Percentiles rank a stretch among this genome's conserved stretches.
phyloP scores from a whole-genome alignment of 2,329 filamentous ascomycete species.

The Fusarium brachygibbosum region DNA sequence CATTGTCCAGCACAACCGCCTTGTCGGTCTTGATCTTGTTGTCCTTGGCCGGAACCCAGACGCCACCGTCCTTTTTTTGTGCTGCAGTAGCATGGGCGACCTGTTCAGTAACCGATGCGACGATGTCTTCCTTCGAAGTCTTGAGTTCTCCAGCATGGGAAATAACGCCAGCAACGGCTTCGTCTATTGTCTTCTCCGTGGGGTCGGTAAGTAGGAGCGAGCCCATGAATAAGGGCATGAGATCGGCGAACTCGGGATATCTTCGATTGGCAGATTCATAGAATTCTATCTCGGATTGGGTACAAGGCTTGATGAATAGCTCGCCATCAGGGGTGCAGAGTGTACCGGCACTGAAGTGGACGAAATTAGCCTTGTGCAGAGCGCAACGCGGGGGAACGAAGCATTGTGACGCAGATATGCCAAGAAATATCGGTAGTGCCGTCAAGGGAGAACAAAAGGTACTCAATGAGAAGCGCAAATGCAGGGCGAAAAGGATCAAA shows the following conservation, averaged over 20 bases:
- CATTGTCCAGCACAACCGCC: conserved; percentile 88
- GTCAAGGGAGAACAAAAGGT: conserved; percentile 10
- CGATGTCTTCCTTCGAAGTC: conserved; percentile 53
- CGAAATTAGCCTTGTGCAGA: conserved; percentile 31
- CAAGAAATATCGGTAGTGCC: conserved; percentile 14
- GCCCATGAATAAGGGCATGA: conserved; percentile 90
- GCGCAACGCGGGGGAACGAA: conserved; percentile 16
- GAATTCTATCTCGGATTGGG: conserved; percentile 85
- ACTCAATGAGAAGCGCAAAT: conserved; percentile 10
- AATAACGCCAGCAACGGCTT: conserved; percentile 61
- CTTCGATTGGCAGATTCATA: conserved; percentile 79
- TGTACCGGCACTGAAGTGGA: conserved; percentile 80
- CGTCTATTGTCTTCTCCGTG: conserved; percentile 62
- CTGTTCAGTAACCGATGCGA: conserved; percentile 52
- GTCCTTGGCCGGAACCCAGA: conserved; percentile 65
- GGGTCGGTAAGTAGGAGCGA: conserved; percentile 77
- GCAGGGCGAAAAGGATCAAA: conserved; percentile 22
- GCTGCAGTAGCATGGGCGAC: conserved; percentile 42
- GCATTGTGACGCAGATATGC: conserved; percentile 34
- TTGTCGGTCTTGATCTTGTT: conserved; percentile 79
- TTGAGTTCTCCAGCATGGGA: conserved; percentile 54
- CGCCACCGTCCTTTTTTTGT: conserved; percentile 44
- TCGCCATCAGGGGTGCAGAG: conserved; percentile 85
- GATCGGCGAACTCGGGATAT: conserved; percentile 79
- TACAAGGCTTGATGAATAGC: conserved; percentile 95